Base-by-base conservation (phyloP, 2,329 filamentous ascomycete species). In the Alternaria brassicae region DNA sequence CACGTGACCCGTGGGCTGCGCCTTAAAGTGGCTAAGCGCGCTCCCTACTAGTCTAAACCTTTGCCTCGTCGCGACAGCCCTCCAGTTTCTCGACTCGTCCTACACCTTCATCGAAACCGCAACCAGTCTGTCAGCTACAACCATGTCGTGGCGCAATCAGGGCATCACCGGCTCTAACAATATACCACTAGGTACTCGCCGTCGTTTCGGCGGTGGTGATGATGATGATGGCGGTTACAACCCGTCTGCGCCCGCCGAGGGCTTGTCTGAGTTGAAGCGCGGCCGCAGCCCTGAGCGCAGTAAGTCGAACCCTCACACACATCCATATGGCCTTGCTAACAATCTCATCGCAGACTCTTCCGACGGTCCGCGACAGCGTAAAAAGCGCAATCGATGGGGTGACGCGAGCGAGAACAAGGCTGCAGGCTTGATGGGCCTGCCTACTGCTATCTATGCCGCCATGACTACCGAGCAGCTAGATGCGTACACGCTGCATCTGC, bases 391-490 rank as follows among this genome's bases (percentile, higher is more conserved):
- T 79, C 89, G 95, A 77, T 99, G 95, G 95, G 95, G 95, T 68
- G 94, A 98, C 80, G 92, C 92, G 62, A 90, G 92, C 55, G 95
- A 99, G 81, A 99, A 99, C 83, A 99, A 99, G 85, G 95, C 95
- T 60, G 95, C 95, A 58, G 95, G 95, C 67, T 85, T 99, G 63
- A 98, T 99, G 93, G 95, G 95, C 58, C 85, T 99, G 69, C 93
- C 95, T 27, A 99, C 95, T 15, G 92, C 94, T 74, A 98, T 99
- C 78, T 89, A 94, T 80, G 93, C 93, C 64, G 93, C 94, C 81
- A 99, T 99, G 93, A 99, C 95, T 56, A 94, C 90, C 76, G 95
- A 99, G 81, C 95, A 99, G 84, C 88, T 98, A 55, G 95, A 99
- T 78, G 95, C 95, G 19, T 99, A 99, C 78, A 95, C 93, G 21